Conservation (phyloP, 139 green algal genomes). For the Picochlorum sp. region DNA sequence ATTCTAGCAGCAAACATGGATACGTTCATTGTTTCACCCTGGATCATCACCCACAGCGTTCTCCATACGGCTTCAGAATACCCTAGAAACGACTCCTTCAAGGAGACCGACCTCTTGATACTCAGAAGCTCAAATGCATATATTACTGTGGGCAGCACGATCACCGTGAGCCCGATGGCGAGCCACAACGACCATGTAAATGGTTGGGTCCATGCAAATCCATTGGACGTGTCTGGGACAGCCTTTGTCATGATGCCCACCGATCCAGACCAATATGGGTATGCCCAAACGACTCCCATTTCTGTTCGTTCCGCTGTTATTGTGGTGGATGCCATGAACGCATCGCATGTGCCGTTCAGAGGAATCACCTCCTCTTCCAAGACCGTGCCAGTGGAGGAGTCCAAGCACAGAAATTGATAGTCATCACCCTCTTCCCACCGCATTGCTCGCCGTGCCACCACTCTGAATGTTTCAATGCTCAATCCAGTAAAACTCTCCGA, state of each 20-base stretch:
- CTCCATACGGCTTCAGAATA: slow-evolving; percentile 7
- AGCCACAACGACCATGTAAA: slow-evolving; percentile 7
- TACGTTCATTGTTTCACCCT: slow-evolving; percentile 7
- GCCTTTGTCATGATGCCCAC: slow-evolving; percentile 8
- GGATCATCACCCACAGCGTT: slow-evolving; percentile 1
- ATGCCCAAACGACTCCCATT: background rate
- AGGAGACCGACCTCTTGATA: background rate
- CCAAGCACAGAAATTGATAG: slow-evolving; percentile 4
- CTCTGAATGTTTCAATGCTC: slow-evolving; percentile 10
- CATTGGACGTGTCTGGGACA: background rate
- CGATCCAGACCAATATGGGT: slow-evolving; percentile 1
- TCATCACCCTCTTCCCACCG: slow-evolving; percentile 9
- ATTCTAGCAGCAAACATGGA: slow-evolving; percentile 4
- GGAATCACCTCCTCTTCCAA: background rate
- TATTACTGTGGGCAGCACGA: background rate
- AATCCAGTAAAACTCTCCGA: background rate
- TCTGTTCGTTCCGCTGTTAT: slow-evolving; percentile 9
- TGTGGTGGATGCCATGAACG: background rate
- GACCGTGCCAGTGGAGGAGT: background rate
- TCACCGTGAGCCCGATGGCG: slow-evolving; percentile 7
- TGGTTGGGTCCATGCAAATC: slow-evolving; percentile 5
- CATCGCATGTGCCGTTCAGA: slow-evolving; percentile 2
- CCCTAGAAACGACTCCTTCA: background rate
- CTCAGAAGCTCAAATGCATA: slow-evolving; percentile 3
- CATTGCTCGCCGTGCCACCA: background rate